Evolutionary conservation across 805 yeast genomes (phyloP).

Genomic region (Pichia sporocuriosa): DNA sequence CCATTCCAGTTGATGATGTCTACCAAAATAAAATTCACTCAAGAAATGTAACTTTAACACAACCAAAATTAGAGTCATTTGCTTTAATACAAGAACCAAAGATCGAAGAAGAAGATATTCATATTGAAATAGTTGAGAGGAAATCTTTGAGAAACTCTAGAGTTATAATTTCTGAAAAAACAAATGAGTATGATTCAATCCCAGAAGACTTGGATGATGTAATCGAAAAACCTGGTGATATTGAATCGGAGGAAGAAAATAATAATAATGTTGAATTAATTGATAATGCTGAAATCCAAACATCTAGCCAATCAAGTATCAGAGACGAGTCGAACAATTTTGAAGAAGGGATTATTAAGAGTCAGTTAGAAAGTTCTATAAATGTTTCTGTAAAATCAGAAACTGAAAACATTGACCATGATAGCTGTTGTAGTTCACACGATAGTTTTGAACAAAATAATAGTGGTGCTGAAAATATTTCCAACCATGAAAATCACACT

Average conservation of each 20-base stretch:
- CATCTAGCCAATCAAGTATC: too few relatives aligned
- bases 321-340: not conserved
- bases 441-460: not conserved
- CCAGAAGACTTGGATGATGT: not conserved
- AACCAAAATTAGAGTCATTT: constrained; percentile 10
- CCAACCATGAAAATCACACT: too few relatives aligned
- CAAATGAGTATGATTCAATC: not conserved
- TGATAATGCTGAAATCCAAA: too few relatives aligned
- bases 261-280: not conserved
- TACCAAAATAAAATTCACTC: constrained; percentile 2
- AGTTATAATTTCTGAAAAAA: not conserved
- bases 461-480: too few relatives aligned
- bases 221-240: not conserved
- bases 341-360: constrained; percentile 3
- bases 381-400: not conserved
- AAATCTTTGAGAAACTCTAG: constrained; percentile 1
- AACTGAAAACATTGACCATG: not conserved
- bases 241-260: not conserved
- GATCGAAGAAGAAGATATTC: constrained; percentile 2
- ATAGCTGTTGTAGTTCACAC: not conserved
- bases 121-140: constrained; percentile 6
- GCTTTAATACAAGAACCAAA: constrained; percentile 9
- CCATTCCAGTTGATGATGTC: constrained; percentile 9
- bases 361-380: not conserved
- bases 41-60: constrained; percentile 4